Percentiles rank a stretch among this genome's conserved stretches.
Evolutionary conservation across 441 rosid genomes (phyloP).

Genomic region (Erysimum pusillum): DNA sequence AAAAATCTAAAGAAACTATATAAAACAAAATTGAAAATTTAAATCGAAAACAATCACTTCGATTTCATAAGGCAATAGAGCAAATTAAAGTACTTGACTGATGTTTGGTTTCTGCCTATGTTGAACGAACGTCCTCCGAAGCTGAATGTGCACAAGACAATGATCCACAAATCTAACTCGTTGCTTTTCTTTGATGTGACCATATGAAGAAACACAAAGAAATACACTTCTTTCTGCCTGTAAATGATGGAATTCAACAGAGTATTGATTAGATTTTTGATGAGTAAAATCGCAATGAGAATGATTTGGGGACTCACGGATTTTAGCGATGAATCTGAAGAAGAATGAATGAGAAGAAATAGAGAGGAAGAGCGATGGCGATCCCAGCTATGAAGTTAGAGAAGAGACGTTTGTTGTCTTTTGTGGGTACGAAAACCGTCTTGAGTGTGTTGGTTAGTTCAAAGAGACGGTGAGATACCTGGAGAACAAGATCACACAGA

Average conservation of each 20-base stretch:
- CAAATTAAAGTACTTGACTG: not conserved
- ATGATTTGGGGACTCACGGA: constrained; percentile 32
- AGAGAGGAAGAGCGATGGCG: constrained; percentile 64
- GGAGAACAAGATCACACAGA: constrained; percentile 36
- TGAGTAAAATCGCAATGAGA: constrained; percentile 14
- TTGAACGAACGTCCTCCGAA: constrained; percentile 20
- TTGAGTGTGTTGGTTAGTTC: constrained; percentile 83
- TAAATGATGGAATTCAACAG: not conserved
- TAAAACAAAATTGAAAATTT: not conserved
- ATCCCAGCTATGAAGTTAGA: constrained; percentile 71
- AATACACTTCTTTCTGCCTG: constrained; percentile 21
- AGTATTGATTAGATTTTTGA: not conserved
- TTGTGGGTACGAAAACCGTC: constrained; percentile 77
- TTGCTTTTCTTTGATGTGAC: constrained; percentile 7
- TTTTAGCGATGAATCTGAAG: constrained; percentile 72
- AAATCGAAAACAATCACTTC: constrained; percentile 1
- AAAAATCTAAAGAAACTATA: constrained; percentile 35
- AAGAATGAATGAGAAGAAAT: constrained; percentile 70
- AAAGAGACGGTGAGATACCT: constrained; percentile 89
- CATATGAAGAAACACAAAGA: constrained; percentile 24
- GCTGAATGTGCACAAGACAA: constrained; percentile 24
- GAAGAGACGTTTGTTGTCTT: constrained; percentile 71
- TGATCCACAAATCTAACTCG: constrained; percentile 17
- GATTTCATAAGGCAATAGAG: constrained; percentile 12
- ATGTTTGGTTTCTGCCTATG: constrained; percentile 22